Evolutionary conservation across 495 filamentous ascomycete genomes (phyloP).

Genomic region (Clavariopsis aquatica): DNA sequence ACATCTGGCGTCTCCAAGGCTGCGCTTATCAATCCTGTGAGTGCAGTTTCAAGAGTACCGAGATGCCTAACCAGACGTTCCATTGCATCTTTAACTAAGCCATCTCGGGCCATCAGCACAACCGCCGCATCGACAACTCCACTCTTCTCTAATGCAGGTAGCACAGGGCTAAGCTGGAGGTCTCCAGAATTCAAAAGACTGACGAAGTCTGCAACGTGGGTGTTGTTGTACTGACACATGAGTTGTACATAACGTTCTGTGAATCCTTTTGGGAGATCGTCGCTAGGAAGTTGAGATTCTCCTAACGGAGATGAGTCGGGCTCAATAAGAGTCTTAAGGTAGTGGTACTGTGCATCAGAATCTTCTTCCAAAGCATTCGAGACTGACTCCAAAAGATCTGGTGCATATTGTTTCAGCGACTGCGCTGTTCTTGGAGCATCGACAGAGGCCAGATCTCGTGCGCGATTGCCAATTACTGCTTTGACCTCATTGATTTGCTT

Average conservation of each 20-base stretch:
- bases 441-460: conserved; percentile 66
- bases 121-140: conserved; percentile 93
- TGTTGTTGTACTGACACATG: conserved; percentile 79
- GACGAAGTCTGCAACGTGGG: conserved; percentile 84
- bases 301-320: conserved; percentile 53
- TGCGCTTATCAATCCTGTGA: conserved; percentile 69
- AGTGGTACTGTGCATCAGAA: conserved; percentile 68
- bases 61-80: conserved; percentile 78
- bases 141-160: conserved; percentile 83
- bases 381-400: conserved; percentile 70
- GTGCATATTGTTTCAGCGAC: conserved; percentile 65
- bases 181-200: conserved; percentile 75
- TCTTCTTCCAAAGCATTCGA: conserved; percentile 65
- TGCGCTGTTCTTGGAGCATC: conserved; percentile 68
- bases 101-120: conserved; percentile 85
- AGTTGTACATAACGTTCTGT: conserved; percentile 85
- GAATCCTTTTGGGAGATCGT: conserved; percentile 52
- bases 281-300: conserved; percentile 47
- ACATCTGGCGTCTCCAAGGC: conserved; percentile 57
- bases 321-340: conserved; percentile 78
- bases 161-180: conserved; percentile 74
- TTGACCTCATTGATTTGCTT: conserved; percentile 77
- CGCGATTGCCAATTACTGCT: conserved; percentile 67
- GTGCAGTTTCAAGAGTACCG: conserved; percentile 71
- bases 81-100: conserved; percentile 81